Conservation (phyloP, 352 stramenopile species). For the Poterioochromonas sp. region DNA sequence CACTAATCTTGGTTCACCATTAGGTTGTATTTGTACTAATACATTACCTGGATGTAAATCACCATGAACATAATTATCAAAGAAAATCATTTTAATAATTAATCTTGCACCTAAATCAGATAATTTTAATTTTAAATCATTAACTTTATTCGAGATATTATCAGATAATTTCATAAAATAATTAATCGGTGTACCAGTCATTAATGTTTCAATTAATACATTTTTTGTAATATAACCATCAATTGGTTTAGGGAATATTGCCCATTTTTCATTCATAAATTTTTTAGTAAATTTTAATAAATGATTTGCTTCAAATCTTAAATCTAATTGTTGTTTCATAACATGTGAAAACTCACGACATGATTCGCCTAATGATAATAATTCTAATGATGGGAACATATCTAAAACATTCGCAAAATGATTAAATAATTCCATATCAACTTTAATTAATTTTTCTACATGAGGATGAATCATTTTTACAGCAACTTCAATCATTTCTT, state of each 20-base stretch:
- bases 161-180: neutral
- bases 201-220: conserved; percentile 20
- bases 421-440: conserved; percentile 68
- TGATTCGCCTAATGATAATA: neutral
- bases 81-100: conserved; percentile 83
- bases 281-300: conserved; percentile 17
- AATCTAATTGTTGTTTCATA: conserved; percentile 17
- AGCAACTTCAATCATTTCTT: conserved; percentile 50
- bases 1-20: conserved; percentile 9
- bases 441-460: conserved; percentile 66
- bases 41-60: conserved; percentile 72
- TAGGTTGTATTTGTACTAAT: conserved; percentile 6
- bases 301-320: conserved; percentile 12
- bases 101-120: conserved; percentile 50
- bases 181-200: conserved; percentile 5
- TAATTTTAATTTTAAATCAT: conserved; percentile 37
- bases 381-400: conserved; percentile 40
- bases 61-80: conserved; percentile 85
- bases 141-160: neutral
- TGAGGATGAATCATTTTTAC: conserved; percentile 84
- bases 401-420: conserved; percentile 51
- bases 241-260: conserved; percentile 11
- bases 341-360: neutral
- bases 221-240: conserved; percentile 20
- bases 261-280: neutral